phyloP scores from a whole-genome alignment of 2,329 filamentous ascomycete genomes.

The Pseudogymnoascus sp. region DNA sequence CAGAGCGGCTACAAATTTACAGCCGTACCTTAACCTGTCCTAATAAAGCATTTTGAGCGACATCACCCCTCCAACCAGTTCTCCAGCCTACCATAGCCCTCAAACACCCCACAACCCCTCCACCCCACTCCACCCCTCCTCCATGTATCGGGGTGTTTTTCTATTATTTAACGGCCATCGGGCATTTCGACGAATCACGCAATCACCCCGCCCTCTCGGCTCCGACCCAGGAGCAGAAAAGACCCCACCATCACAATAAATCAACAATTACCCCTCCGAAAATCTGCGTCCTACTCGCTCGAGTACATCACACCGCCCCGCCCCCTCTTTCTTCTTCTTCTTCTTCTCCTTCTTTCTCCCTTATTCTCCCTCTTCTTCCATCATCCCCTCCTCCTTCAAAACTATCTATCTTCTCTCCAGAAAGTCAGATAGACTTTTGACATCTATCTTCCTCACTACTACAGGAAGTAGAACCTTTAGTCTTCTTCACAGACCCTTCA shows the following conservation, averaged over 20 bases:
- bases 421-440: constrained; percentile 1
- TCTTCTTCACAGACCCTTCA: constrained; percentile 5
- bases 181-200: background rate
- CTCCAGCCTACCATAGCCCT: background rate
- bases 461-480: background rate
- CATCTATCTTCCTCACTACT: constrained; percentile 8
- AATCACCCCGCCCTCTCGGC: background rate
- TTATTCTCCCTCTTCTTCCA: constrained; percentile 12
- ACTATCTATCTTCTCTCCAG: background rate
- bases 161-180: background rate
- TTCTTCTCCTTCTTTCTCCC: constrained; percentile 11
- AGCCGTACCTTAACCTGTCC: background rate
- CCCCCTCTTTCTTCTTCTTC: constrained; percentile 13
- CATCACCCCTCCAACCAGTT: background rate
- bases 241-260: constrained; percentile 1
- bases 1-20: background rate
- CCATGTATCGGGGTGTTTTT: background rate
- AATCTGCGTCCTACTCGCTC: background rate
- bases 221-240: background rate
- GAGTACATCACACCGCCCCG: constrained; percentile 9
- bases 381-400: constrained; percentile 8
- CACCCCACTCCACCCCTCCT: background rate
- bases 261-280: constrained; percentile 4
- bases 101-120: constrained; percentile 2
- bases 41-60: background rate